Conservation (phyloP, 768 basidiomycete genomes). For the Mycena filopes region DNA sequence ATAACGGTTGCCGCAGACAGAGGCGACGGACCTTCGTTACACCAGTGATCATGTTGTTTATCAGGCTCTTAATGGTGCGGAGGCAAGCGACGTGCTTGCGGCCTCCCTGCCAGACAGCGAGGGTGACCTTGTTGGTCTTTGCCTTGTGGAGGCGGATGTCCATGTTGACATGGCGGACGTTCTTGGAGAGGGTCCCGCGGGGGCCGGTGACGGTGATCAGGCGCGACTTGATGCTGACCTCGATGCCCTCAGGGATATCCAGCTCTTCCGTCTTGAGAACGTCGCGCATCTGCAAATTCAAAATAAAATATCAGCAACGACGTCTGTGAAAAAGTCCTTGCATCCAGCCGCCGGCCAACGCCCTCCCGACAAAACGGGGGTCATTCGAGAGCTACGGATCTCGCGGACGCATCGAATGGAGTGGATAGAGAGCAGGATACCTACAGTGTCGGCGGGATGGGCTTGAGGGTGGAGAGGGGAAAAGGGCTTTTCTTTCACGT, state of each 20-base stretch:
- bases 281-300: conserved; percentile 85
- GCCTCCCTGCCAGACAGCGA: conserved; percentile 98
- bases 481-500: too few relatives aligned
- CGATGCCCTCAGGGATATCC: conserved; percentile 86
- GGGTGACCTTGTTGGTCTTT: conserved; percentile 82
- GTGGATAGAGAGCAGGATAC: background rate
- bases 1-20: background rate
- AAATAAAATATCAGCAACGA: conserved; percentile 44
- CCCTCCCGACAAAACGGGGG: background rate
- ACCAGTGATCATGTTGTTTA: conserved; percentile 97
- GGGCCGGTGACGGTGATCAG: conserved; percentile 93
- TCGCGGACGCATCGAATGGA: background rate
- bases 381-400: conserved; percentile 10
- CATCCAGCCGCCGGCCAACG: conserved; percentile 12
- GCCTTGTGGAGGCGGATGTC: conserved; percentile 87
- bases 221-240: conserved; percentile 89
- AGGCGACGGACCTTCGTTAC: conserved; percentile 86
- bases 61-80: conserved; percentile 93
- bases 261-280: conserved; percentile 94
- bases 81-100: conserved; percentile 99
- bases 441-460: conserved; percentile 13
- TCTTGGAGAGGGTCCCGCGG: conserved; percentile 92
- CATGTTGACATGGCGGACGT: conserved; percentile 93
- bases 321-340: conserved; percentile 45
- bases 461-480: background rate